Conservation (phyloP, 2,329 filamentous ascomycete species). For the Pseudocercospora ulei region DNA sequence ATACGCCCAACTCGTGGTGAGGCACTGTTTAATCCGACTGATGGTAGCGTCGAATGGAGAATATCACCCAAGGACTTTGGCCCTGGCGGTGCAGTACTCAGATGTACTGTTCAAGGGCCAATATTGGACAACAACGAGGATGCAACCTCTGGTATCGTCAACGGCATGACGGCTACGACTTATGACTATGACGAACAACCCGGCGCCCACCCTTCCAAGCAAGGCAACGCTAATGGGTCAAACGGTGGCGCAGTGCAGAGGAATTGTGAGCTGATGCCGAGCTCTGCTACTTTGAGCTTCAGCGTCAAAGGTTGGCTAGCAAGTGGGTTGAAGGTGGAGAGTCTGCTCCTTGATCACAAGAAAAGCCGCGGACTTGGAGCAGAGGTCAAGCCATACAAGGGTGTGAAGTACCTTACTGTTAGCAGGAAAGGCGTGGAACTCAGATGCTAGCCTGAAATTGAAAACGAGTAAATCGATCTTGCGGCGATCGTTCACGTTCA, state of each 20-base stretch:
- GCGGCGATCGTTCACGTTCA: too few relatives aligned
- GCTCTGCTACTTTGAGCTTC: constrained; percentile 41
- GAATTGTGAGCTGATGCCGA: constrained; percentile 43
- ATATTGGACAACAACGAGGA: constrained; percentile 43
- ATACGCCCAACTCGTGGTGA: constrained; percentile 73
- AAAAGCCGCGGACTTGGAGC: constrained; percentile 79
- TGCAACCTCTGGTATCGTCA: constrained; percentile 31
- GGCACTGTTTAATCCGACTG: constrained; percentile 66
- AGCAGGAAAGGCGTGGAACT: constrained; percentile 48
- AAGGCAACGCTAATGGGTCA: constrained; percentile 33
- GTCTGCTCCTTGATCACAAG: constrained; percentile 55
- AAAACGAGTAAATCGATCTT: too few relatives aligned
- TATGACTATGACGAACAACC: constrained; percentile 36
- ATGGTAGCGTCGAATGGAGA: constrained; percentile 68
- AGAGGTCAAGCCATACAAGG: constrained; percentile 88
- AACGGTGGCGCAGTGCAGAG: constrained; percentile 20
- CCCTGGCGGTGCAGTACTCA: constrained; percentile 48
- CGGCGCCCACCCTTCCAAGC: constrained; percentile 27
- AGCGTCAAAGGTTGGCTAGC: constrained; percentile 55
- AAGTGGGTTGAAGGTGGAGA: constrained; percentile 55
- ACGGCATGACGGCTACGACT: constrained; percentile 38
- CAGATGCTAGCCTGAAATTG: constrained; percentile 35
- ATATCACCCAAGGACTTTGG: constrained; percentile 68
- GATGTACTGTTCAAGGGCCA: constrained; percentile 67
- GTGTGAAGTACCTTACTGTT: constrained; percentile 88